Percentiles rank a stretch among this genome's conserved stretches.
Evolutionary conservation across 345 rosid species (phyloP).

Genomic region (Citrus glauca): DNA sequence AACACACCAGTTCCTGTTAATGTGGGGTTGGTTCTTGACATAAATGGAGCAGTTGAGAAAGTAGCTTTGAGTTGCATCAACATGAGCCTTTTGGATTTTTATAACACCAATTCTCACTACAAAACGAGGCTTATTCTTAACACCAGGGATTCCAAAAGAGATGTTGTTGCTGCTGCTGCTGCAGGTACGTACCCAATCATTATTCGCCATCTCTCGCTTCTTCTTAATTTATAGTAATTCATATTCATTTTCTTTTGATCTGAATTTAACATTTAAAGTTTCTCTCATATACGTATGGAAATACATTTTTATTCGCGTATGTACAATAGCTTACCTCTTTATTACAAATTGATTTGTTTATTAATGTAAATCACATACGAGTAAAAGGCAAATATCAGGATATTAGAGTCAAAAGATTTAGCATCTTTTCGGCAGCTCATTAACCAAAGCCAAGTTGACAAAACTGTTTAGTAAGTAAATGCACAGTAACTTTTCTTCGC

Average conservation of each 20-base stretch:
- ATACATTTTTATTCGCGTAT: neutral
- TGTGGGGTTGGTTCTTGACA: slow-evolving; percentile 52
- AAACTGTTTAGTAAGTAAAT: too few species aligned
- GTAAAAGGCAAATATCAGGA: too few species aligned
- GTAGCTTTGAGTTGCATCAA: slow-evolving; percentile 39
- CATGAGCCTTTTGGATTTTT: slow-evolving; percentile 53
- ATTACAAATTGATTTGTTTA: too few species aligned
- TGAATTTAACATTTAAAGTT: too few species aligned
- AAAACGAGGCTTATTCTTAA: slow-evolving; percentile 42
- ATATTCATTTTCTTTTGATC: too few species aligned
- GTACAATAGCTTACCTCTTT: neutral
- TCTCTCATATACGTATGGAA: neutral
- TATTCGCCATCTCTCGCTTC: too few species aligned
- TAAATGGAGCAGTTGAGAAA: slow-evolving; percentile 16
- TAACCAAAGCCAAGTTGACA: too few species aligned
- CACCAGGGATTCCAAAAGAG: slow-evolving; percentile 34
- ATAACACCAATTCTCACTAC: slow-evolving; percentile 27
- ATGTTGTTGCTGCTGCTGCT: slow-evolving; percentile 48
- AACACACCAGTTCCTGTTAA: slow-evolving; percentile 22
- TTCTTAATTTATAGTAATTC: neutral
- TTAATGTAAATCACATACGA: too few species aligned
- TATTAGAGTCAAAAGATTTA: too few species aligned
- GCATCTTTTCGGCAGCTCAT: too few species aligned
- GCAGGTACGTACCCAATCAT: slow-evolving; percentile 37
- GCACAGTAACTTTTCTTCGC: too few species aligned